Base-by-base conservation (phyloP, 2,329 filamentous ascomycete species). In the Clarireedia homoeocarpa region DNA sequence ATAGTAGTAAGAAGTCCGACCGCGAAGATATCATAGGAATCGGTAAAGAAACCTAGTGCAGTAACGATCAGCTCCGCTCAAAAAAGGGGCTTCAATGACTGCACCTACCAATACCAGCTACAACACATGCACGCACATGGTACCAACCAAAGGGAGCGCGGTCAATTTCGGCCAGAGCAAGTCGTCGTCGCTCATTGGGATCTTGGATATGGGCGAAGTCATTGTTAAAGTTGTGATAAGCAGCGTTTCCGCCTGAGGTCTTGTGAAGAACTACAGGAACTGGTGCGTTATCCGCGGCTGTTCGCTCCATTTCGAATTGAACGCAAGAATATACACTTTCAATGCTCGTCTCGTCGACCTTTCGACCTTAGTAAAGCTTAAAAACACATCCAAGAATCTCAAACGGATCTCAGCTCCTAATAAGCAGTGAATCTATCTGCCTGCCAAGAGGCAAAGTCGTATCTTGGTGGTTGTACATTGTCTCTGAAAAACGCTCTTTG, bases 31-130 rank as follows among this genome's bases (percentile, higher is more conserved):
- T 87, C 84, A 71, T 91, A 91, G 40, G 86, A 86, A 68, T 91
- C 88, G n/a, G 88, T 91, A 72, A 92, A 92, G 80, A 94, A 94
- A 62, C 88, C 58, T 34, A 91, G 84, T 63, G 88, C 88, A 34
- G 88, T 88, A 24, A 92, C 88, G 5, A 88, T 73, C 17, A 42
- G 51, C 87, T 15, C 15, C 23, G 15, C 15, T 40, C 12, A 51
- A 23, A 26, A 39, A 20, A n/a, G 38, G 20, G 40, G 30, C 30
- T 34, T 34, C 30, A 4, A 34, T 9, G 30, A 12, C 10, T 34
- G 30, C 10, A 34, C 30, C 14, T 45, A 27, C 51, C 60, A 47
- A 91, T 84, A 63, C 89, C 88, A 36, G 88, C 88, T 24, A 92
- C 88, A 6, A 88, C 73, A 50, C 88, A 80, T 57, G 88, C 86